Base-by-base conservation (phyloP, 345 rosid species). In the Camelina sativa region DNA sequence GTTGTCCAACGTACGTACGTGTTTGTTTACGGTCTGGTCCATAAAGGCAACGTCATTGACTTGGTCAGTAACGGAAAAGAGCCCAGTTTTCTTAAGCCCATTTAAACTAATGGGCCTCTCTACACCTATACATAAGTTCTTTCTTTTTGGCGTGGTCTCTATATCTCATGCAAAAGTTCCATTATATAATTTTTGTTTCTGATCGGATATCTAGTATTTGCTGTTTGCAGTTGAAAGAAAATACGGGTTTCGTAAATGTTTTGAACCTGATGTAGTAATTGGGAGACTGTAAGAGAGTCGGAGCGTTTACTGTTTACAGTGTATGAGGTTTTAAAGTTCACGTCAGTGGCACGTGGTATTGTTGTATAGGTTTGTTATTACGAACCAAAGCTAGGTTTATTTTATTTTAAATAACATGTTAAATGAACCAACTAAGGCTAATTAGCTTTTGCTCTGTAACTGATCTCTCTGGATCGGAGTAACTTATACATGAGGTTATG, bases 61-160 rank as follows among this genome's bases (percentile, higher is more conserved):
- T 16, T 55, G 17, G 53, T 54, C 51, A 56, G 7, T 16, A 22
- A 37, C 50, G n/a, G 13, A 25, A 35, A 11, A 32, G 52, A 23
- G 38, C 35, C 20, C 15, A 30, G 35, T 54, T 54, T 54, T 53
- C 34, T 13, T 19, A 74, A 74, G 67, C 67, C 67, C 67, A 58
- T 28, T 50, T 58, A 5, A 17, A 9, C 4, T 37, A 48, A 19
- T 58, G 73, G 46, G 67, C 61, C 52, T 56, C 7, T 35, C 10
- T 16, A 47, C 19, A 28, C 30, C 5, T 28, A 43, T 5, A n/a
- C 47, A 4, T 5, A 43, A 13, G 48, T 43, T 4, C n/a, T 13
- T 12, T 43, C n/a, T 12, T 43, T 43, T 13, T 4, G n/a, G 2
- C n/a, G 20, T 0, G 20, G 20, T n/a, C 51, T 6, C 51, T 25